phyloP scores from a whole-genome alignment of 208 protist species.

The Herpetomonas muscarum region DNA sequence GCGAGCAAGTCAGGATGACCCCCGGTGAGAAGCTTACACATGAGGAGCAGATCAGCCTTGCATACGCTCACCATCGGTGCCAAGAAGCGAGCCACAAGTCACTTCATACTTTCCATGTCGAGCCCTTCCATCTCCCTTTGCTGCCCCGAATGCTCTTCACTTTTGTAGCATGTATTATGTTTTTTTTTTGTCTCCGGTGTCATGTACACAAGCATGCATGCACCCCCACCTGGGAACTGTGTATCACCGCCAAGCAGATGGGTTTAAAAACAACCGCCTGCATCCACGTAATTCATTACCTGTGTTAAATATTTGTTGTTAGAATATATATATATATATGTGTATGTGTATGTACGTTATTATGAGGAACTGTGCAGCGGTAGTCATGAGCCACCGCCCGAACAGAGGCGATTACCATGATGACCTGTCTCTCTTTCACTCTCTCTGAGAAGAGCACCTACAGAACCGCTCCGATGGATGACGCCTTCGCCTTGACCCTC shows the following conservation, averaged over 20 bases:
- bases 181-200: background rate
- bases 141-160: too few relatives aligned
- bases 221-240: background rate
- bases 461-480: conserved; percentile 45
- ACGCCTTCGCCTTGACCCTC: conserved; percentile 42
- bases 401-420: background rate
- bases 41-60: too few relatives aligned
- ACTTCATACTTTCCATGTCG: too few relatives aligned
- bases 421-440: background rate
- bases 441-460: background rate
- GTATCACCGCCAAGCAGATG: background rate
- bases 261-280: background rate
- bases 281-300: background rate
- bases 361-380: too few relatives aligned
- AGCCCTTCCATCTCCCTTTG: background rate
- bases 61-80: too few relatives aligned
- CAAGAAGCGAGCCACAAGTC: too few relatives aligned
- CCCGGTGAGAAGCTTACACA: too few relatives aligned
- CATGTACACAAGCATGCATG: background rate
- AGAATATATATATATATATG: too few relatives aligned
- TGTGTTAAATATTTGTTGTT: too few relatives aligned
- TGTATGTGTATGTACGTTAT: too few relatives aligned
- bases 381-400: background rate
- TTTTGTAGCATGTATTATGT: too few relatives aligned
- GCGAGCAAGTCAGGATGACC: too few relatives aligned